phyloP scores from a whole-genome alignment of 164 flowering plant genomes.

The Santalum album region DNA sequence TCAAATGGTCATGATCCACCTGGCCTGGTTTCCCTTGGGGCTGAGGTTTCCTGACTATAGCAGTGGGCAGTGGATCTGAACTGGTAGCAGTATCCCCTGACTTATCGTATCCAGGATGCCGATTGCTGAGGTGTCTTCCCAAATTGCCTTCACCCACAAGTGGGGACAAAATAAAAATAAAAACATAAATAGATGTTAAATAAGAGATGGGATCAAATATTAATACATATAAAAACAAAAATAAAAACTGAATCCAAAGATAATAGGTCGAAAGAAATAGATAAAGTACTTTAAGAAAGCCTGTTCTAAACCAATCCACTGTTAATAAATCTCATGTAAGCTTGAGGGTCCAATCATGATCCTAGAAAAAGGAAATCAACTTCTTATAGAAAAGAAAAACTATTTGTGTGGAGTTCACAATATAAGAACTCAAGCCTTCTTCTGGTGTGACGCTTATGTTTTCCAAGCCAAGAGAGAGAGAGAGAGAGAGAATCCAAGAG shows the following conservation, averaged over 20 bases:
- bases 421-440: neutral
- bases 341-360: neutral
- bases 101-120: conserved; percentile 92
- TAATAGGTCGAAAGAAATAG: neutral
- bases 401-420: neutral
- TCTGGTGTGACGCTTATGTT: too few species aligned
- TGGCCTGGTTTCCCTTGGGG: conserved; percentile 40
- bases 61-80: conserved; percentile 28
- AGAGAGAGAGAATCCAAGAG: too few species aligned
- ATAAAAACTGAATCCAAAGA: neutral
- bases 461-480: too few species aligned
- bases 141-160: conserved; percentile 60
- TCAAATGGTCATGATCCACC: conserved; percentile 76
- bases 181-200: too few species aligned
- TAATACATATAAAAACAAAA: too few species aligned
- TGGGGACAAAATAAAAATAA: neutral
- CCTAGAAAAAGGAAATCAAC: neutral
- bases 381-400: neutral
- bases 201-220: too few species aligned
- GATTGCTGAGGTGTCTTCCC: conserved; percentile 89
- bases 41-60: conserved; percentile 47
- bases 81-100: conserved; percentile 28
- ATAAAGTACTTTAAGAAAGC: neutral
- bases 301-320: neutral
- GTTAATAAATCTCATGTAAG: conserved; percentile 2